Evolutionary conservation across 208 protist species (phyloP).

Genomic region (Porcisia deanei): DNA sequence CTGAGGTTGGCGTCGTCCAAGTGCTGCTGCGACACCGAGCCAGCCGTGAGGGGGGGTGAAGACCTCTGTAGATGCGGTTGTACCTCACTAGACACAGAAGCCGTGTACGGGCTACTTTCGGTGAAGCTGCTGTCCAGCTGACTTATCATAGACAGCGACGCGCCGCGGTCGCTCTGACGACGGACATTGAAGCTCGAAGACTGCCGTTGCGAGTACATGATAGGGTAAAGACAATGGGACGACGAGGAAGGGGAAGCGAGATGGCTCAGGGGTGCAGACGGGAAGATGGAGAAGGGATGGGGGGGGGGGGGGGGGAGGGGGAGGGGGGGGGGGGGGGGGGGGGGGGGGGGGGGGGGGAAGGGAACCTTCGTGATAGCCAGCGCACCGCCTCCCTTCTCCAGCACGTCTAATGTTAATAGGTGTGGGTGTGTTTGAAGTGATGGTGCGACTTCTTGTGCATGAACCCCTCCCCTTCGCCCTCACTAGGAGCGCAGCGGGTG

Average conservation of each 20-base stretch:
- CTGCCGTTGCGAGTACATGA: conserved; percentile 13
- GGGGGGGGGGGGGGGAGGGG: neutral
- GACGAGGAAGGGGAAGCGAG: neutral
- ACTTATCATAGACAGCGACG: conserved; percentile 6
- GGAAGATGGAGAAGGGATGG: neutral
- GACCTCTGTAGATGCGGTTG: neutral
- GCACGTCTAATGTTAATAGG: neutral
- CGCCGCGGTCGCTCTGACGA: conserved; percentile 14
- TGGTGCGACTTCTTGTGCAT: neutral
- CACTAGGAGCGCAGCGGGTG: neutral
- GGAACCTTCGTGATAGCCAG: neutral
- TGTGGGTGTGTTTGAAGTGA: neutral
- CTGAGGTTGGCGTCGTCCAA: conserved; percentile 35
- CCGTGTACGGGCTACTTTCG: conserved; percentile 20
- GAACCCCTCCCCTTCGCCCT: neutral
- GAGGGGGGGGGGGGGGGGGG: neutral
- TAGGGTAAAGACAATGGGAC: neutral
- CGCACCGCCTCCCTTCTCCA: neutral
- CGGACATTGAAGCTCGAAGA: neutral
- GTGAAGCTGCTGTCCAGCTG: conserved; percentile 23
- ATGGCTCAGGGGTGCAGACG: neutral
- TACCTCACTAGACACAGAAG: conserved; percentile 18
- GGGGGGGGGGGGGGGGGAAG: neutral
- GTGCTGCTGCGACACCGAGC: conserved; percentile 20
- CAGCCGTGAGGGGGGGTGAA: conserved; percentile 1